Evolutionary conservation across 805 yeast genomes (phyloP), one percentile per base, ranked within the genome.

Genomic region (Kazachstania taianensis): DNA sequence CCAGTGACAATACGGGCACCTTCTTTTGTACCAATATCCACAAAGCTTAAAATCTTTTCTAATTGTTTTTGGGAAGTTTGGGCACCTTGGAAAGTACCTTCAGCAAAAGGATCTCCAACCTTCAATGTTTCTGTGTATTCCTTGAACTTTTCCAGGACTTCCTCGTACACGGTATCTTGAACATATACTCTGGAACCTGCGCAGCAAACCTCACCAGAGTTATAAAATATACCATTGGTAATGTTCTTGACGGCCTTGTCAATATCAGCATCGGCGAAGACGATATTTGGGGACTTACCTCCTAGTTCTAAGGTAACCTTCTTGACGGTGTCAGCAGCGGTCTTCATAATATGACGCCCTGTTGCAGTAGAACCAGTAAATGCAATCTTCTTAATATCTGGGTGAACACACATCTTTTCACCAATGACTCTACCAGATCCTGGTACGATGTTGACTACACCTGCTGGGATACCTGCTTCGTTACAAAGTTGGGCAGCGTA

Each of bases 171-270:
- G 25, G 74, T 72, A 45, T 81, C 94, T 63, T 87, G 95, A 41
- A 87, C 80, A 58, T 84, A 82, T 46, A 86, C 66, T 64, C 97
- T 78, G 38, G 96, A 85, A 46, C 94, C 94, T 25, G 96, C 96
- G 55, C 86, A 81, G 66, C 97, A 87, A 40, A 84, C 87, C 67
- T 89, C 95, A 65, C 97, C 97, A 55, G 87, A 78, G 71, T 87
- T 87, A 73, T 73, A 84, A 71, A 79, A 84, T 55, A 87, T 86
- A 61, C 95, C 96, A 39, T 71, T 58, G 40, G 81, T 71, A 48
- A 85, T 77, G 70, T 77, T 73, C 49, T 78, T 70, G 35, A 83
- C 80, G 35, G 96, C 82, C 53, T 70, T 68, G 38, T 79, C 76
- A 41, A 87, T 57, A 59, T 87, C 76, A 38, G 89, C 87, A 57